phyloP scores from a whole-genome alignment of 768 basidiomycete species.

The Melanogaster broomeanus region DNA sequence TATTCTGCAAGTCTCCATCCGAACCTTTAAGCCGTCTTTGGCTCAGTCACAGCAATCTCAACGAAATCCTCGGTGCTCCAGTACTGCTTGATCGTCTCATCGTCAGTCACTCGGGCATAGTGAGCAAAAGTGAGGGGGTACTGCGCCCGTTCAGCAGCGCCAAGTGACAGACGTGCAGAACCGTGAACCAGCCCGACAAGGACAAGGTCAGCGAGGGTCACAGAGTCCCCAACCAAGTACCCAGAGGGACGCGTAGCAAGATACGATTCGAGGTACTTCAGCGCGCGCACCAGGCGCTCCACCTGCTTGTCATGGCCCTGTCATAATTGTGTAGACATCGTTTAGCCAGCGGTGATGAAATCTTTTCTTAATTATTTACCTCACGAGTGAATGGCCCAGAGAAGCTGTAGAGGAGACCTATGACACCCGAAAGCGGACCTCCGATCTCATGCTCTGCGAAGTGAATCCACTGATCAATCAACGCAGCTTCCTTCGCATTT shows the following conservation, averaged over 20 bases:
- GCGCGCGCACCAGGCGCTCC: conserved; percentile 3
- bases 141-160: conserved; percentile 9
- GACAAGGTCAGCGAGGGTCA: conserved; percentile 21
- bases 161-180: neutral
- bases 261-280: conserved; percentile 14
- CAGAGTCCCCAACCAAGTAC: conserved; percentile 11
- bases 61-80: conserved; percentile 10
- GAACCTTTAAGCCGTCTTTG: neutral
- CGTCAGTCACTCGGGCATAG: conserved; percentile 14
- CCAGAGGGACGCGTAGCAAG: conserved; percentile 11
- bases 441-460: conserved; percentile 20
- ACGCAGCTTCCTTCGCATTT: conserved; percentile 3
- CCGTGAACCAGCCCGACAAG: conserved; percentile 3
- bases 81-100: conserved; percentile 10
- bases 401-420: neutral
- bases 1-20: too few species aligned
- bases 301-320: conserved; percentile 1
- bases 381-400: conserved; percentile 6
- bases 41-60: conserved; percentile 2
- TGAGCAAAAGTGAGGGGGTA: conserved; percentile 14
- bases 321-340: too few species aligned
- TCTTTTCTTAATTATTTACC: neutral
- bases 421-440: neutral
- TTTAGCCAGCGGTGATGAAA: too few species aligned
- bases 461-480: conserved; percentile 23